A percentile compares a stretch with the other conserved stretches of the same genome.
Conservation (phyloP, 164 flowering plant species). For the Magnolia sinica region DNA sequence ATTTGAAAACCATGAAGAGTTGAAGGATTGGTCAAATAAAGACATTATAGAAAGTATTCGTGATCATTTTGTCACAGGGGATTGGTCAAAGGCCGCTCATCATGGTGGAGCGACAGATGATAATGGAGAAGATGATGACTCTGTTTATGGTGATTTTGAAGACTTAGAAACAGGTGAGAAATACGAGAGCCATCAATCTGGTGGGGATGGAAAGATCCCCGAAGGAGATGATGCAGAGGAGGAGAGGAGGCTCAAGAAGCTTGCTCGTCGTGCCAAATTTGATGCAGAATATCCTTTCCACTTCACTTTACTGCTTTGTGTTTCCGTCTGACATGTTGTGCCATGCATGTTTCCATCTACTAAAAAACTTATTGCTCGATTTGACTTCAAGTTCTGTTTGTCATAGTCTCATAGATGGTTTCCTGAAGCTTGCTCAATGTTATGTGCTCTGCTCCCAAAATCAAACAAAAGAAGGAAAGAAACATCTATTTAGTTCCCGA, state of each 20-base stretch:
- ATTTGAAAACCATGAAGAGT: constrained; percentile 24
- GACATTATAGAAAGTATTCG: constrained; percentile 60
- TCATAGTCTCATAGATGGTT: no score
- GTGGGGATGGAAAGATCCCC: constrained; percentile 12
- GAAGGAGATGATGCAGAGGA: constrained; percentile 41
- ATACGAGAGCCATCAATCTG: constrained; percentile 20
- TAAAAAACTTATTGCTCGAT: no score
- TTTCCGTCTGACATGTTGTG: neutral
- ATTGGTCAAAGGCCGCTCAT: constrained; percentile 74
- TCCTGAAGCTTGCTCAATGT: no score
- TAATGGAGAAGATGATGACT: constrained; percentile 42
- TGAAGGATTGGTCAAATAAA: constrained; percentile 56
- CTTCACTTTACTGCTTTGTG: neutral
- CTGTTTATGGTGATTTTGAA: constrained; percentile 79
- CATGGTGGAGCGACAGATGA: constrained; percentile 43
- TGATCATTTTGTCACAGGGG: constrained; percentile 85
- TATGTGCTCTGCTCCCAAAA: no score
- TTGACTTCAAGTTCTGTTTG: no score
- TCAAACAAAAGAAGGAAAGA: no score
- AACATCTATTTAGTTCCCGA: no score
- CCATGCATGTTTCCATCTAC: no score
- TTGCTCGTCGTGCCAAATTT: constrained; percentile 89
- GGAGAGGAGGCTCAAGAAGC: constrained; percentile 77
- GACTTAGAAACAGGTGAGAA: constrained; percentile 86
- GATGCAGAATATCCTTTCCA: constrained; percentile 80